Conservation (phyloP, 345 rosid species). For the Syzygium aromaticum region DNA sequence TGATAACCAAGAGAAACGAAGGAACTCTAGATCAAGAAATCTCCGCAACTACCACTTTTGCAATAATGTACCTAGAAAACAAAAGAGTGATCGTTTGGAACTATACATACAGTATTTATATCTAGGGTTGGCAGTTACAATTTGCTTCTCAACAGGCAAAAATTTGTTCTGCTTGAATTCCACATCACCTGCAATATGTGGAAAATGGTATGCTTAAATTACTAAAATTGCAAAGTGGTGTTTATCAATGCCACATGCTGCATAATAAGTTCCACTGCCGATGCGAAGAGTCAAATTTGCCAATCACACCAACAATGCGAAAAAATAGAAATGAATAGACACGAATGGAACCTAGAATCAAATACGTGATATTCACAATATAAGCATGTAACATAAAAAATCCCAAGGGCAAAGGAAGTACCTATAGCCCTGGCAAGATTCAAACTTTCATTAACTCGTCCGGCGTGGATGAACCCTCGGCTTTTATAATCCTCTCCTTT, state of each 20-base stretch:
- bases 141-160: slow-evolving; percentile 75
- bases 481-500: slow-evolving; percentile 88
- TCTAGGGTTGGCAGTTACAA: slow-evolving; percentile 81
- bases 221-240: not conserved
- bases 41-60: not conserved
- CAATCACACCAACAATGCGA: not conserved
- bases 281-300: not conserved
- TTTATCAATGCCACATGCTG: not conserved
- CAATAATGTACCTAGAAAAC: not conserved
- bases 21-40: not conserved
- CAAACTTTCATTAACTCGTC: slow-evolving; percentile 89
- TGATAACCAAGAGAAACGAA: not conserved
- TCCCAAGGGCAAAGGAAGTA: slow-evolving; percentile 8
- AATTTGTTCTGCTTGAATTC: slow-evolving; percentile 90
- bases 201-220: not conserved
- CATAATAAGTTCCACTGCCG: not conserved
- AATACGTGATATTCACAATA: not conserved
- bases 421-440: slow-evolving; percentile 99
- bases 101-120: slow-evolving; percentile 47
- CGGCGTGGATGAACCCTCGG: slow-evolving; percentile 95
- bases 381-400: not conserved
- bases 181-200: slow-evolving; percentile 63
- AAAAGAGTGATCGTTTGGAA: not conserved
- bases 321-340: not conserved
- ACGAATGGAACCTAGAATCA: not conserved